Conservation (phyloP, 805 yeast species). For the Cyberlindnera maritima region DNA sequence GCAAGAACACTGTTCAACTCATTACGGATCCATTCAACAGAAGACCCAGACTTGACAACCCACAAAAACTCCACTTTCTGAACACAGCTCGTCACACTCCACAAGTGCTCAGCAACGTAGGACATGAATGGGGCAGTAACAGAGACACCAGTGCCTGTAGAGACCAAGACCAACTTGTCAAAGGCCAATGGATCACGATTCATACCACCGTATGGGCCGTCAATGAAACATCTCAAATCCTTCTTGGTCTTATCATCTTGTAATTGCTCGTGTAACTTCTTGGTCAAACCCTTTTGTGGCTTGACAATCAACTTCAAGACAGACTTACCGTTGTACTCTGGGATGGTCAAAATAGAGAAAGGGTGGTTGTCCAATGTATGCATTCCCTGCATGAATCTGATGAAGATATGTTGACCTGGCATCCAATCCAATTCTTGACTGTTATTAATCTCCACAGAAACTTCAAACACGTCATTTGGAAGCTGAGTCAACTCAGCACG, state of each 20-base stretch:
- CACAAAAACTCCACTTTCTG: constrained; percentile 40
- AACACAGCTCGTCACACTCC: constrained; percentile 19
- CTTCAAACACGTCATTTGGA: constrained; percentile 32
- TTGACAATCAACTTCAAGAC: constrained; percentile 42
- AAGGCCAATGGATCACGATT: constrained; percentile 44
- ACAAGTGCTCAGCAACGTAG: constrained; percentile 18
- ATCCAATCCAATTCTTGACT: constrained; percentile 40
- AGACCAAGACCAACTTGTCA: constrained; percentile 39
- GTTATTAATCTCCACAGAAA: constrained; percentile 29
- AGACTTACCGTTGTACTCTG: constrained; percentile 24
- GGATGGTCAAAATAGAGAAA: constrained; percentile 44
- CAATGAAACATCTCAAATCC: constrained; percentile 37
- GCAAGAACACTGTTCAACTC: constrained; percentile 30
- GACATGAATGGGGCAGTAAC: constrained; percentile 45
- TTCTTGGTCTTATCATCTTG: constrained; percentile 28
- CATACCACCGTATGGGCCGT: constrained; percentile 60
- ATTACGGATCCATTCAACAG: constrained; percentile 38
- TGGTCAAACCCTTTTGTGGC: constrained; percentile 48
- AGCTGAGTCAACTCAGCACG: constrained; percentile 31
- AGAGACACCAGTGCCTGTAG: constrained; percentile 54
- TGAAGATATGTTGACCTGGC: constrained; percentile 55
- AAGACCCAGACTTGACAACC: constrained; percentile 36
- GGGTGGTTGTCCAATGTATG: constrained; percentile 54
- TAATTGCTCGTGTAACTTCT: constrained; percentile 27
- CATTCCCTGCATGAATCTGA: constrained; percentile 43